A percentile compares a stretch with the other conserved stretches of the same genome.
Evolutionary conservation across 73 alveolate genomes (phyloP).

Genomic region (Symbiodinium pilosum): DNA sequence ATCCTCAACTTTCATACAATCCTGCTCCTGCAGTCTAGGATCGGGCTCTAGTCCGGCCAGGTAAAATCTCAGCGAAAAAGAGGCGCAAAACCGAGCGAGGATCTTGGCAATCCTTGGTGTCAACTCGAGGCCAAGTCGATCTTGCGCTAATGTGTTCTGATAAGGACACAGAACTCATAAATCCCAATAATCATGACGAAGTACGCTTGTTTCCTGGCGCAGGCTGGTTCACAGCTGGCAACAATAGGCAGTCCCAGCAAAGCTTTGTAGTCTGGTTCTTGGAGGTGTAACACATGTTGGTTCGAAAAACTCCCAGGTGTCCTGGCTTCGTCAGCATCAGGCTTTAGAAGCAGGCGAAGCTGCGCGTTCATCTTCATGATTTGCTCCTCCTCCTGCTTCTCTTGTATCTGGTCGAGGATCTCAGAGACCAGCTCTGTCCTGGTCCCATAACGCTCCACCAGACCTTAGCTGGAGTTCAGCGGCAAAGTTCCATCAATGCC

Average conservation of each 20-base stretch:
- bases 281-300: no score
- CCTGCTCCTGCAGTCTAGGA: neutral
- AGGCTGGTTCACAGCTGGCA: neutral
- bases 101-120: neutral
- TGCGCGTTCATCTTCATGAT: neutral
- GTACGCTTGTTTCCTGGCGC: no score
- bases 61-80: neutral
- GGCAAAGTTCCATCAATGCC: no score
- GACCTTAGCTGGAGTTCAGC: no score
- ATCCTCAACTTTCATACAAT: no score
- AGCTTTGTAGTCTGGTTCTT: no score
- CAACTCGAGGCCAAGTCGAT: neutral
- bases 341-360: neutral
- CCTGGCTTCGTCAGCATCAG: constrained; percentile 21
- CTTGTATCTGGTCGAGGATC: neutral
- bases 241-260: no score
- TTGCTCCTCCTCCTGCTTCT: constrained; percentile 4
- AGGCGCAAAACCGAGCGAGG: constrained; percentile 5
- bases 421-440: neutral
- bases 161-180: no score
- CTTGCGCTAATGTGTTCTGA: no score
- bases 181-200: no score
- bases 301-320: no score
- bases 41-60: neutral
- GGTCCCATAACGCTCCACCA: constrained; percentile 8